These are phyloP conservation scores for Bruguiera gymnorhiza DNA, from an alignment of 345 rosid species.

Conservation along the genomic window DNA sequence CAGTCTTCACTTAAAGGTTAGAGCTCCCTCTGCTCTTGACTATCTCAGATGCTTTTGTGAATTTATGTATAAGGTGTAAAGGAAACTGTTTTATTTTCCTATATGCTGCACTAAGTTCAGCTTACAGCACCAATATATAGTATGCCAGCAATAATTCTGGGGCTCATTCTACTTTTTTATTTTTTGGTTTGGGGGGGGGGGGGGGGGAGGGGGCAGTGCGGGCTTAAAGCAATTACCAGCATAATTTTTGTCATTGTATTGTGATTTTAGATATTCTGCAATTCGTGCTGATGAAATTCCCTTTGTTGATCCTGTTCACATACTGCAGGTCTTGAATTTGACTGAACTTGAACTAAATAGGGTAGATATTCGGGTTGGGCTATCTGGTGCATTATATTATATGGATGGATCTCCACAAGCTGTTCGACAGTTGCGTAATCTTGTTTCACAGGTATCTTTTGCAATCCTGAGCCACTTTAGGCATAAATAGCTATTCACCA, in stretches of 20 bases:
- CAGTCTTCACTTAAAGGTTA: slow-evolving; percentile 85
- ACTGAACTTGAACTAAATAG: slow-evolving; percentile 89
- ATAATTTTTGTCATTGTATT: not conserved
- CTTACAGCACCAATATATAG: not conserved
- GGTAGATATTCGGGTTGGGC: slow-evolving; percentile 91
- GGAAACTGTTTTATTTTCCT: not conserved
- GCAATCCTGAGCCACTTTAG: not conserved
- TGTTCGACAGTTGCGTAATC: slow-evolving; percentile 83
- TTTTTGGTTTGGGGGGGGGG: too few species aligned
- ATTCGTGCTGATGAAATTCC: slow-evolving; percentile 9
- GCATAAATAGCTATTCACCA: not conserved
- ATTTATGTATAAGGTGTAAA: not conserved
- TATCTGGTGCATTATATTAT: slow-evolving; percentile 83
- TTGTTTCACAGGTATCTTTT: slow-evolving; percentile 82
- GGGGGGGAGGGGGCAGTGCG: too few species aligned
- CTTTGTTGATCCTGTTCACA: slow-evolving; percentile 14
- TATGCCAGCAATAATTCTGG: not conserved
- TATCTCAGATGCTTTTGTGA: not conserved
- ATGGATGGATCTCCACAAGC: slow-evolving; percentile 99
- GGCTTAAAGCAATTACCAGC: not conserved
- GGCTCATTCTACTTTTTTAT: too few species aligned
- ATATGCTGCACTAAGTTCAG: not conserved
- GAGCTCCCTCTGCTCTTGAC: not conserved
- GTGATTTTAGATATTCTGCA: not conserved
- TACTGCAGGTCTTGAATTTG: slow-evolving; percentile 78